Percentiles rank a stretch among this genome's conserved stretches.
Conservation (phyloP, 1,139 yeast species). For the Tardiomyces digboiensis region DNA sequence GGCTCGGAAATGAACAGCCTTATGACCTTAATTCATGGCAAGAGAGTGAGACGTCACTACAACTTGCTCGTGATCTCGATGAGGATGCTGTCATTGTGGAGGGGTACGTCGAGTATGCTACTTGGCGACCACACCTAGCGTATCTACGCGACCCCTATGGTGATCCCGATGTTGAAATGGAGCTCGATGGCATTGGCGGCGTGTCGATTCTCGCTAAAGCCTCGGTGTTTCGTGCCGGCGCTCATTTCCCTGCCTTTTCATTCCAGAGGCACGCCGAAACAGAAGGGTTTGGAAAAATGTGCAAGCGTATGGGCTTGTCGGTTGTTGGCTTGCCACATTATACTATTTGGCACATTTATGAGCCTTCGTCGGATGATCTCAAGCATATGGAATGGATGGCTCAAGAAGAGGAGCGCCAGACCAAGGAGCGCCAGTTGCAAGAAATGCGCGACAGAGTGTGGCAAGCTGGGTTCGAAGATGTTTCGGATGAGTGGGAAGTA, state of each 20-base stretch:
- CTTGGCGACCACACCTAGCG: conserved; percentile 90
- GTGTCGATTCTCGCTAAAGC: conserved; percentile 80
- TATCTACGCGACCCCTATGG: conserved; percentile 77
- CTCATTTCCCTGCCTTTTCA: conserved; percentile 86
- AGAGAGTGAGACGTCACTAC: conserved; percentile 75
- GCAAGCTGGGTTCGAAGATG: conserved; percentile 70
- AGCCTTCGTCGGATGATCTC: conserved; percentile 77
- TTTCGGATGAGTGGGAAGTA: conserved; percentile 53
- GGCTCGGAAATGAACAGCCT: conserved; percentile 86
- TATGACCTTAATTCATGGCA: conserved; percentile 91
- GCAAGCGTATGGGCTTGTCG: conserved; percentile 69
- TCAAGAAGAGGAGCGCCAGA: conserved; percentile 69
- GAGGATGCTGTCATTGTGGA: conserved; percentile 91
- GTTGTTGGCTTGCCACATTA: conserved; percentile 86
- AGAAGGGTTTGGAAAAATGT: conserved; percentile 84
- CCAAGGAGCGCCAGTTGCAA: conserved; percentile 55
- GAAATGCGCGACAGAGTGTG: conserved; percentile 68
- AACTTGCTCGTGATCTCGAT: conserved; percentile 60
- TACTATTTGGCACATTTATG: conserved; percentile 89
- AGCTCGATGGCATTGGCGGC: conserved; percentile 86
- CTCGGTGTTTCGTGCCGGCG: conserved; percentile 66
- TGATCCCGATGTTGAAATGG: conserved; percentile 77
- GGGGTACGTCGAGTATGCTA: conserved; percentile 86
- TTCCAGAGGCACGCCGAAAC: conserved; percentile 91
- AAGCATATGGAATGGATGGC: conserved; percentile 98